A percentile compares a stretch with the other conserved stretches of the same genome.
These are phyloP conservation scores for Meyerozyma elateridarum DNA, from an alignment of 1,139 yeast species.

Conservation along the genomic window DNA sequence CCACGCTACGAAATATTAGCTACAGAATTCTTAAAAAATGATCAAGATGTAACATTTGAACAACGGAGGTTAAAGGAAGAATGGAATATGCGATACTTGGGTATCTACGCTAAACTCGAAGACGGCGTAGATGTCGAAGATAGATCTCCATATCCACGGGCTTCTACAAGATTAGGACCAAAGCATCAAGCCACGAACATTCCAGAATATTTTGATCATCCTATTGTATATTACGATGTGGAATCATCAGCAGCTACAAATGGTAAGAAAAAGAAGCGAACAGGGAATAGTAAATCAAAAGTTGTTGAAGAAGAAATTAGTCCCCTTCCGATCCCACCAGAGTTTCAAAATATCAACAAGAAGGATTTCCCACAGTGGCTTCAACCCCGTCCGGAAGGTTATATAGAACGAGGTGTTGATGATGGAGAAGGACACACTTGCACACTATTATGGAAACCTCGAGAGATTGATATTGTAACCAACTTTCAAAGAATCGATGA, in stretches of 20 bases:
- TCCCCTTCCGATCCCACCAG: conserved; percentile 44
- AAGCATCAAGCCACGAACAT: conserved; percentile 68
- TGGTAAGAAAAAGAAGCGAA: conserved; percentile 17
- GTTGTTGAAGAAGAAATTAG: conserved; percentile 17
- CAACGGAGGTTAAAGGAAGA: conserved; percentile 54
- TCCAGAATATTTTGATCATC: conserved; percentile 64
- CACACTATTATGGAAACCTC: conserved; percentile 62
- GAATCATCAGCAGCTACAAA: conserved; percentile 14
- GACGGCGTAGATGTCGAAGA: conserved; percentile 79
- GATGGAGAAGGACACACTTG: conserved; percentile 51
- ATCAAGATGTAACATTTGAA: conserved; percentile 33
- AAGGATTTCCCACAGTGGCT: conserved; percentile 67
- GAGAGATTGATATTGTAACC: conserved; percentile 28
- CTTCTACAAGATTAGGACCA: conserved; percentile 72
- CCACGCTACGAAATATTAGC: conserved; percentile 65
- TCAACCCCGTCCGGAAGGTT: conserved; percentile 74
- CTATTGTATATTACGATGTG: conserved; percentile 62
- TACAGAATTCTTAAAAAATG: conserved; percentile 45
- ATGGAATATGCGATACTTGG: conserved; percentile 81
- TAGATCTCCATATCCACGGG: conserved; percentile 72
- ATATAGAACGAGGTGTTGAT: conserved; percentile 81
- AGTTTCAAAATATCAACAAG: conserved; percentile 35
- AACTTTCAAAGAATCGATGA: conserved; percentile 39
- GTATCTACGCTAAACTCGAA: conserved; percentile 70
- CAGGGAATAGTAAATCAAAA: conserved; percentile 10